Percentiles rank a stretch among this genome's conserved stretches.
These are phyloP conservation scores for Annulohypoxylon bovei DNA, from an alignment of 495 filamentous ascomycete genomes.

Conservation along the genomic window DNA sequence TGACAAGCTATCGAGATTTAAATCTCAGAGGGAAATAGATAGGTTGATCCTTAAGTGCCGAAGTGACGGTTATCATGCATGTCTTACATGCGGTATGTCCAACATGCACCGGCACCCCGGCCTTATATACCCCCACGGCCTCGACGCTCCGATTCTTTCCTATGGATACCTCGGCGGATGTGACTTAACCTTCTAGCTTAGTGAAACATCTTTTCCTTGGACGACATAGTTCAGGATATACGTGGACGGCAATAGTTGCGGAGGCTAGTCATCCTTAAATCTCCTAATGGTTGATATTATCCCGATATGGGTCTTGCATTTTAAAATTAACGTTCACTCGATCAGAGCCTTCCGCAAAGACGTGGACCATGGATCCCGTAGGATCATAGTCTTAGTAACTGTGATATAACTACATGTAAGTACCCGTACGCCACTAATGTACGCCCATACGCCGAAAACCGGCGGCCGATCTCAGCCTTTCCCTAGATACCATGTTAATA, in stretches of 20 bases:
- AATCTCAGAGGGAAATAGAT: conserved; percentile 21
- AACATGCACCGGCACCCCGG: conserved; percentile 28
- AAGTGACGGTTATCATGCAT: conserved; percentile 31
- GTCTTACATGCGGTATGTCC: conserved; percentile 22
- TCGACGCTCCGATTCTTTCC: conserved; percentile 12
- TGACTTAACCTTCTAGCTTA: not conserved
- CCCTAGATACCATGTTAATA: not conserved
- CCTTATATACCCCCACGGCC: conserved; percentile 22
- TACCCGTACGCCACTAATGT: not conserved
- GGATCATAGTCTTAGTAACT: not conserved
- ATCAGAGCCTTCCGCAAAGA: not conserved
- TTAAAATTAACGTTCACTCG: not conserved
- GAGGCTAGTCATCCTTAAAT: conserved; percentile 15
- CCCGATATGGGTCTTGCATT: conserved; percentile 16
- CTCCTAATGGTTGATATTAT: conserved; percentile 38
- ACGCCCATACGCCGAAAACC: not conserved
- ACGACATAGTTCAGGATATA: conserved; percentile 4
- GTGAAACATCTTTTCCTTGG: conserved; percentile 2
- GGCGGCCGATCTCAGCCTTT: not conserved
- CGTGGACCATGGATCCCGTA: not conserved
- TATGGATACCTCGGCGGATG: conserved; percentile 12
- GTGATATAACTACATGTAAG: not conserved
- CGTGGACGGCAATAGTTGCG: conserved; percentile 14
- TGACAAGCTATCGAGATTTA: conserved; percentile 18
- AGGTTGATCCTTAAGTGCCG: conserved; percentile 34